A percentile compares a stretch with the other conserved stretches of the same genome.
Evolutionary conservation across 164 flowering plant genomes (phyloP).

Genomic region (grape (Vitis vinifera)): DNA sequence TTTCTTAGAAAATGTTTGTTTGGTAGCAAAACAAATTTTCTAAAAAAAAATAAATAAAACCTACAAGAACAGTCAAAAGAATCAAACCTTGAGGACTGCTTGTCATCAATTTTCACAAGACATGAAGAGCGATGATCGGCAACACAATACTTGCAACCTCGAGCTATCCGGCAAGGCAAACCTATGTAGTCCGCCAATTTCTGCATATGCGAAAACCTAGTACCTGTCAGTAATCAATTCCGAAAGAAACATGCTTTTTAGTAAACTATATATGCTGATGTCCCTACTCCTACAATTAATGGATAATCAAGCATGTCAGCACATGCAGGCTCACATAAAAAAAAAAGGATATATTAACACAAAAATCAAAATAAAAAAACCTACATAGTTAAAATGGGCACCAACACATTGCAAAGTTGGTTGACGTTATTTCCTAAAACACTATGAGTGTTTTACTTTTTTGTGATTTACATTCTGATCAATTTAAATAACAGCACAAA

Average conservation of each 20-base stretch:
- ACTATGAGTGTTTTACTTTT: too few species aligned
- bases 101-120: constrained; percentile 73
- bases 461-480: too few species aligned
- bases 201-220: constrained; percentile 44
- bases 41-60: background rate
- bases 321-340: too few species aligned
- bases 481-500: too few species aligned
- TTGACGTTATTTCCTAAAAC: too few species aligned
- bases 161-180: constrained; percentile 92
- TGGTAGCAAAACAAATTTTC: background rate
- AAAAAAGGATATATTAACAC: too few species aligned
- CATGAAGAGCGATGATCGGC: constrained; percentile 84
- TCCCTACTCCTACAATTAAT: background rate
- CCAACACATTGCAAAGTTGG: too few species aligned
- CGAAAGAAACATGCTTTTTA: background rate
- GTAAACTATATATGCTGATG: background rate
- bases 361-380: too few species aligned
- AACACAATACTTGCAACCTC: constrained; percentile 87
- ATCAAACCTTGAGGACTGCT: constrained; percentile 51
- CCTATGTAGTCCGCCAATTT: constrained; percentile 89
- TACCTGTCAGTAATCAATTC: background rate
- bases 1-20: background rate
- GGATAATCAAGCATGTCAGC: background rate
- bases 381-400: too few species aligned
- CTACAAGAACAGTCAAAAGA: background rate